Evolutionary conservation across 2,329 filamentous ascomycete species (phyloP).

Genomic region (Phoma herbarum): DNA sequence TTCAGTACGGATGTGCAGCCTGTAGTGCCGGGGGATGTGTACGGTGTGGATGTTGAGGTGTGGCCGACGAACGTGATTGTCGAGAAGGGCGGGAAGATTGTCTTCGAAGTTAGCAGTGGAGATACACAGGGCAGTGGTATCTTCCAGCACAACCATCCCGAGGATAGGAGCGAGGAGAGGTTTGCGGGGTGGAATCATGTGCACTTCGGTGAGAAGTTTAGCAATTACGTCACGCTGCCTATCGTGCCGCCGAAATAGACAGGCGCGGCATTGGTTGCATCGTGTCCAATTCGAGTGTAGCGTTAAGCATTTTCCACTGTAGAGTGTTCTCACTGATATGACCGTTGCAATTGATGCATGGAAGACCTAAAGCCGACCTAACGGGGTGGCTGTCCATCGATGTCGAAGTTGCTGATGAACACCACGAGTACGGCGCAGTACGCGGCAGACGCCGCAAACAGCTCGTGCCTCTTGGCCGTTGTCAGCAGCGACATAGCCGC

Average conservation of each 20-base stretch:
- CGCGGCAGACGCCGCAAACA: constrained; percentile 49
- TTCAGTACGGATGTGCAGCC: constrained; percentile 60
- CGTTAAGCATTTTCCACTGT: too few species aligned
- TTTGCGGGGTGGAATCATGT: constrained; percentile 63
- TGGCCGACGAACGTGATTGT: constrained; percentile 71
- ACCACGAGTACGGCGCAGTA: constrained; percentile 52
- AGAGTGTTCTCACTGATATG: too few species aligned
- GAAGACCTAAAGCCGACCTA: too few species aligned
- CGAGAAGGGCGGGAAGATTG: constrained; percentile 61
- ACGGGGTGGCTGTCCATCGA: background rate
- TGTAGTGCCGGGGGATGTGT: constrained; percentile 65
- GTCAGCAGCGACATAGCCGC: constrained; percentile 48
- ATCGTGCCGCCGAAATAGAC: constrained; percentile 58
- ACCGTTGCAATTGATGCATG: too few species aligned
- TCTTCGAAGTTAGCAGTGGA: constrained; percentile 62
- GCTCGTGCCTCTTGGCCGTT: constrained; percentile 45
- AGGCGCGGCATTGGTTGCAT: background rate
- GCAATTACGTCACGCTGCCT: constrained; percentile 64
- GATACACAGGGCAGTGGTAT: constrained; percentile 69
- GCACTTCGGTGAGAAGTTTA: constrained; percentile 59
- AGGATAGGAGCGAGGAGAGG: constrained; percentile 56
- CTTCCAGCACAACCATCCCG: constrained; percentile 62
- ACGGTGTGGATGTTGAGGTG: constrained; percentile 68
- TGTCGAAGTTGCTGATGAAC: constrained; percentile 50
- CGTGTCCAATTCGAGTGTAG: background rate